phyloP scores from a whole-genome alignment of 176 grass and related monocot genomes.

The Leersia perrieri region DNA sequence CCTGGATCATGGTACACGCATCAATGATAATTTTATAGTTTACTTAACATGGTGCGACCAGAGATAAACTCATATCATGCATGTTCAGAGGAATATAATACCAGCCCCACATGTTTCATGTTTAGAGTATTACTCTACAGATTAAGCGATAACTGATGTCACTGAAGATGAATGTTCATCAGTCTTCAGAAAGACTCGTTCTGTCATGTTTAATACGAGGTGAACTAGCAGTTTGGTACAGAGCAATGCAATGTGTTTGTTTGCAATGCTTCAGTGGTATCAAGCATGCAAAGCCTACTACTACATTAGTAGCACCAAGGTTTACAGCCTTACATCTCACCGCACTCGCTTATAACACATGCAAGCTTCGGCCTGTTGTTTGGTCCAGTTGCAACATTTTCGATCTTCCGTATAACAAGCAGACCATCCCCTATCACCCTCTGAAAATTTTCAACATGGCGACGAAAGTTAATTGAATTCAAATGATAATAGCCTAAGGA shows the following conservation, averaged over 20 bases:
- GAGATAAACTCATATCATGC: not conserved
- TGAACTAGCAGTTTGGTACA: not conserved
- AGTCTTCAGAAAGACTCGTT: not conserved
- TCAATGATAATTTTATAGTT: not conserved
- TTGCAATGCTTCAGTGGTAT: not conserved
- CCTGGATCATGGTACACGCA: not conserved
- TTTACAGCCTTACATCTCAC: constrained; percentile 89
- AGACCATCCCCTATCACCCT: constrained; percentile 84
- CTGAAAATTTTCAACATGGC: constrained; percentile 33
- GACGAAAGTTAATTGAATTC: not conserved
- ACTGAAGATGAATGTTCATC: not conserved
- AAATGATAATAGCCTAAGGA: not conserved
- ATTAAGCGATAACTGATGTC: not conserved
- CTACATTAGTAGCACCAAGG: not conserved
- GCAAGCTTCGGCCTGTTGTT: constrained; percentile 92
- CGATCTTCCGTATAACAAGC: constrained; percentile 79
- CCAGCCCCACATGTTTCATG: not conserved
- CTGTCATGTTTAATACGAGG: not conserved
- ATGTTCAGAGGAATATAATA: not conserved
- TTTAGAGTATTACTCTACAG: constrained; percentile 11
- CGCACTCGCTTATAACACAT: constrained; percentile 77
- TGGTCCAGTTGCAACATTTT: constrained; percentile 83
- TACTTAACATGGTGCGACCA: not conserved
- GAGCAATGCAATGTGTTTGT: not conserved
- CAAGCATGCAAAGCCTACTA: not conserved